These are phyloP conservation scores for Trifolium fragiferum DNA, from an alignment of 306 rosid genomes.

Conservation along the genomic window DNA sequence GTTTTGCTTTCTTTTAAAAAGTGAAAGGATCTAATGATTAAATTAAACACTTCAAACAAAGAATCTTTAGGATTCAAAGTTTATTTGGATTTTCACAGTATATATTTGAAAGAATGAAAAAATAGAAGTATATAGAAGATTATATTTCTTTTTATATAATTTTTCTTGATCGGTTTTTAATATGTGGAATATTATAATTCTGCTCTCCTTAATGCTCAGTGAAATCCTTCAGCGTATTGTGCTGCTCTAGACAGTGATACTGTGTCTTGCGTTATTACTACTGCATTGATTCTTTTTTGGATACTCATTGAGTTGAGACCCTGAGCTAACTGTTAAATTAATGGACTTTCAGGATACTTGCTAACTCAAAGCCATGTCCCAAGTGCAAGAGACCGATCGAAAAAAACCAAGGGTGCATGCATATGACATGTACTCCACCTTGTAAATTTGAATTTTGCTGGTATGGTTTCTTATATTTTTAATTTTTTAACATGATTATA, in stretches of 20 bases:
- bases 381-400: slow-evolving; percentile 91
- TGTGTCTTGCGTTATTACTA: slow-evolving; percentile 2
- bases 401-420: slow-evolving; percentile 90
- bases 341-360: slow-evolving; percentile 70
- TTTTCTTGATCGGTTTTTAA: slow-evolving; percentile 1
- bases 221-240: slow-evolving; percentile 20
- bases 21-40: slow-evolving; percentile 9
- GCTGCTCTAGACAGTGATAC: not conserved
- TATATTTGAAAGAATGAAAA: slow-evolving; percentile 17
- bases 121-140: slow-evolving; percentile 4
- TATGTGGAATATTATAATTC: not conserved
- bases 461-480: slow-evolving; percentile 38
- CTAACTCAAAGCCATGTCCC: slow-evolving; percentile 91
- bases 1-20: not conserved
- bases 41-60: not conserved
- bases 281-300: not conserved
- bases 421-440: slow-evolving; percentile 87
- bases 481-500: not conserved
- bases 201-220: slow-evolving; percentile 7
- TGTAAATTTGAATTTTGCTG: slow-evolving; percentile 91
- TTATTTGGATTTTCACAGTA: slow-evolving; percentile 11
- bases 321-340: slow-evolving; percentile 34
- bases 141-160: not conserved
- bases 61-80: not conserved
- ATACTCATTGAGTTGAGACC: slow-evolving; percentile 26